These are phyloP conservation scores for Trichoderma virens DNA, from an alignment of 495 filamentous ascomycete genomes.

Conservation along the genomic window DNA sequence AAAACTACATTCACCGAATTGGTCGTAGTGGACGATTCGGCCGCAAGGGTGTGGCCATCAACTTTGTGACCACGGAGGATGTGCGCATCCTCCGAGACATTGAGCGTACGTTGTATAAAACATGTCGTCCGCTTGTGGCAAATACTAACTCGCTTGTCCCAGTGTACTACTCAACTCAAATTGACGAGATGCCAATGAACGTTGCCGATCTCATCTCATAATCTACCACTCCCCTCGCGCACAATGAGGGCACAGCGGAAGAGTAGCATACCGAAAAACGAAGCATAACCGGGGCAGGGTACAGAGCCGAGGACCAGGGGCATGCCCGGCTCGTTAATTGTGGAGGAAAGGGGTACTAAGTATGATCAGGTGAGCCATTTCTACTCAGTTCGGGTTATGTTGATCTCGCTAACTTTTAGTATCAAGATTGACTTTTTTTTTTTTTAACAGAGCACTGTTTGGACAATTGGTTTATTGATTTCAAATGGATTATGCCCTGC, in stretches of 20 bases:
- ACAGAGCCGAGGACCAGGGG: slow-evolving; percentile 1
- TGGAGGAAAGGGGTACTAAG: slow-evolving; percentile 12
- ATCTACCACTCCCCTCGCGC: neutral
- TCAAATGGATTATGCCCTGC: neutral
- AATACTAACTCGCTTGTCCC: neutral
- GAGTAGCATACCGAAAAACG: neutral
- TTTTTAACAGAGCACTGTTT: neutral
- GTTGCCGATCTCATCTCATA: slow-evolving; percentile 60
- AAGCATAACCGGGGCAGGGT: neutral
- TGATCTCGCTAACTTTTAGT: neutral
- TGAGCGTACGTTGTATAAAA: slow-evolving; percentile 51
- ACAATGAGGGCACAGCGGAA: neutral
- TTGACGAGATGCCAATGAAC: slow-evolving; percentile 85
- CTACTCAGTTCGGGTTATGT: neutral
- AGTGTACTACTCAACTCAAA: slow-evolving; percentile 70
- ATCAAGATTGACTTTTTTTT: neutral
- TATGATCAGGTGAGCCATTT: neutral
- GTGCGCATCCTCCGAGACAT: slow-evolving; percentile 99
- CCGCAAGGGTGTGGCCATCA: slow-evolving; percentile 99
- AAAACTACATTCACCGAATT: slow-evolving; percentile 99
- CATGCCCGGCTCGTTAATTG: slow-evolving; percentile 3
- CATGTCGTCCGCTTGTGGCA: neutral
- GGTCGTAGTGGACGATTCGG: slow-evolving; percentile 98
- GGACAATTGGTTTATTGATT: neutral
- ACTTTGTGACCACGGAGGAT: slow-evolving; percentile 98